These are phyloP conservation scores for Cytospora schulzeri DNA, from an alignment of 2,329 filamentous ascomycete species.

Conservation along the genomic window DNA sequence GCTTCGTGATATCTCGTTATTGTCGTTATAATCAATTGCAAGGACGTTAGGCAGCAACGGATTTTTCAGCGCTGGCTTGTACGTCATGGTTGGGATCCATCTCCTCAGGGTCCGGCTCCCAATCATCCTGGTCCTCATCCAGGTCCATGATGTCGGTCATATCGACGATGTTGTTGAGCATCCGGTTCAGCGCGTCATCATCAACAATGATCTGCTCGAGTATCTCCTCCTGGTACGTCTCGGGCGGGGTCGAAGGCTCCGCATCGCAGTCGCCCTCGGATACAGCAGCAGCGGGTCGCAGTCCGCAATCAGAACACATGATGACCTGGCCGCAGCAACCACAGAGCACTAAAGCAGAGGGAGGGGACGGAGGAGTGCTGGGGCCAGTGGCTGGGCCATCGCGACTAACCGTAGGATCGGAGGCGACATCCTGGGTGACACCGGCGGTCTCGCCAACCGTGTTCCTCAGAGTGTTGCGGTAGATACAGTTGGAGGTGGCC, in stretches of 20 bases:
- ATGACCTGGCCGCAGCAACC: slow-evolving; percentile 50
- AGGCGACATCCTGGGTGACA: slow-evolving; percentile 94
- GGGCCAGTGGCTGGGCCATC: slow-evolving; percentile 33
- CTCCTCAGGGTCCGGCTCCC: slow-evolving; percentile 26
- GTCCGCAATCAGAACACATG: slow-evolving; percentile 44
- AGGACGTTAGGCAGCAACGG: slow-evolving; percentile 5
- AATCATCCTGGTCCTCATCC: slow-evolving; percentile 26
- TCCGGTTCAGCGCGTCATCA: slow-evolving; percentile 35
- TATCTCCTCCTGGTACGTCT: slow-evolving; percentile 23
- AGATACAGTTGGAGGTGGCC: slow-evolving; percentile 87
- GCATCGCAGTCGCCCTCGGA: slow-evolving; percentile 26
- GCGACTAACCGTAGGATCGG: slow-evolving; percentile 94
- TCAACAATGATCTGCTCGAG: slow-evolving; percentile 19
- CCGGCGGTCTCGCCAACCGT: slow-evolving; percentile 93
- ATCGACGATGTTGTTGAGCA: slow-evolving; percentile 23
- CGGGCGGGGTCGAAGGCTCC: slow-evolving; percentile 20
- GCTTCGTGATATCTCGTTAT: neutral
- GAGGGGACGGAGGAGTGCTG: slow-evolving; percentile 15
- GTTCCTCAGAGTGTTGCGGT: slow-evolving; percentile 90
- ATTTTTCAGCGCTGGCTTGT: slow-evolving; percentile 1
- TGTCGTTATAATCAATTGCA: neutral
- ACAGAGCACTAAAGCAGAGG: slow-evolving; percentile 42
- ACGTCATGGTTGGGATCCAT: neutral
- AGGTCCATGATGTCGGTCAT: slow-evolving; percentile 25
- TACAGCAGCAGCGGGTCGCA: slow-evolving; percentile 29